phyloP scores from a whole-genome alignment of 805 yeast genomes.

The Cyberlindnera sargentensis region DNA sequence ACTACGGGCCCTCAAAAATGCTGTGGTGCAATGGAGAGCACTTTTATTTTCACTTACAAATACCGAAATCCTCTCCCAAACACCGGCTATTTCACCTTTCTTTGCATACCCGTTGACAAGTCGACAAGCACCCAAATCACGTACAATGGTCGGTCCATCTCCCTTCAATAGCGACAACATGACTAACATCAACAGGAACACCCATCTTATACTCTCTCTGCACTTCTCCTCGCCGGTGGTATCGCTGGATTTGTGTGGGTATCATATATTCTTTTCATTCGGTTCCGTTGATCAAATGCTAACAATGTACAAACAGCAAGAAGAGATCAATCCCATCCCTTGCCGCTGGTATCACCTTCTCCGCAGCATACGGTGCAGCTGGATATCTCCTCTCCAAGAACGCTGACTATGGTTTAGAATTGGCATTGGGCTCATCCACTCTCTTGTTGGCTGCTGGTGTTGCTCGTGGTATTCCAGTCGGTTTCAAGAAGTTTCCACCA shows the following conservation, averaged over 20 bases:
- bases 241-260: constrained; percentile 53
- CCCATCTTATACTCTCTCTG: constrained; percentile 67
- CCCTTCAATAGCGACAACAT: too few species aligned
- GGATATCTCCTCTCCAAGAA: constrained; percentile 71
- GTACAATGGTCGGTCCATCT: too few species aligned
- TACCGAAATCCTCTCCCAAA: too few species aligned
- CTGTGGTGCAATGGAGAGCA: too few species aligned
- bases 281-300: not conserved
- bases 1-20: too few species aligned
- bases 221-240: constrained; percentile 65
- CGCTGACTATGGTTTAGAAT: constrained; percentile 73
- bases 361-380: constrained; percentile 55
- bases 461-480: constrained; percentile 56
- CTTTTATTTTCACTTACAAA: too few species aligned
- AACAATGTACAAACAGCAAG: constrained; percentile 4
- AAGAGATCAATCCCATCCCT: constrained; percentile 71
- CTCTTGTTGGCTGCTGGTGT: constrained; percentile 64
- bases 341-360: constrained; percentile 62
- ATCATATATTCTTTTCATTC: not conserved
- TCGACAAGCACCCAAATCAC: too few species aligned
- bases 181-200: constrained; percentile 44
- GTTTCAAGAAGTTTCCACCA: constrained; percentile 72
- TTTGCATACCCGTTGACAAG: too few species aligned
- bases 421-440: constrained; percentile 68
- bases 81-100: too few species aligned